Base-by-base conservation (phyloP, 768 basidiomycete species). In the Astraeus odoratus region DNA sequence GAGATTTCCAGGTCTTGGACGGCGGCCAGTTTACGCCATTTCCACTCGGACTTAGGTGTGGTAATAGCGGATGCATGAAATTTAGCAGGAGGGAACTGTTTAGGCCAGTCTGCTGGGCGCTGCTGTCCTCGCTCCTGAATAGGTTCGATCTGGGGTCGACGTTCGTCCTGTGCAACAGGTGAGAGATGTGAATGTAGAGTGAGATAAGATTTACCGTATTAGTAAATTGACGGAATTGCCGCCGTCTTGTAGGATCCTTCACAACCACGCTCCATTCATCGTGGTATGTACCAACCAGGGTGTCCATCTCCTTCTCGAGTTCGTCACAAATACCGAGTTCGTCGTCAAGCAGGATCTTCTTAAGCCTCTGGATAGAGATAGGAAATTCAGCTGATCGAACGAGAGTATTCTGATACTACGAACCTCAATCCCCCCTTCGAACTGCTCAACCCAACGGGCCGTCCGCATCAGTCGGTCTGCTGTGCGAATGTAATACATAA, bases 191-290 rank as follows among this genome's bases (percentile, higher is more conserved):
- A 13, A 12, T 22, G 24, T 8, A 18, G 41, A 20, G 8, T 24
- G 6, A 20, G 29, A 18, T 2, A 13, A 35, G 12, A 55, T 57
- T 47, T 39, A 72, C 71, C 1, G 81, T 80, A 59, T 86, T 86
- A 47, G 75, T 75, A 51, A 85, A 85, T 58, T 85, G 78, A 42
- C 72, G 68, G 64, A 82, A 80, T 49, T 70, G 66, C 42, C 69
- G 71, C 36, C 72, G 66, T 27, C 70, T 67, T 5, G 56, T 60
- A 7, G 75, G 76, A 47, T 79, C 74, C 51, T 67, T 68, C 13
- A 86, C 78, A 3, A 83, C 83, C 10, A 63, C 66, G 2, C 73
- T 74, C 85, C 86, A 86, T 61, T 86, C 85, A 57, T 81, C 79
- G 41, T 73, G 67, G 57, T 81, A 87, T 2, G 80, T 77, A 9